Evolutionary conservation across 768 basidiomycete species (phyloP), one percentile per base, ranked within the genome.

Genomic region (Lanmaoa pseudosensibilis): DNA sequence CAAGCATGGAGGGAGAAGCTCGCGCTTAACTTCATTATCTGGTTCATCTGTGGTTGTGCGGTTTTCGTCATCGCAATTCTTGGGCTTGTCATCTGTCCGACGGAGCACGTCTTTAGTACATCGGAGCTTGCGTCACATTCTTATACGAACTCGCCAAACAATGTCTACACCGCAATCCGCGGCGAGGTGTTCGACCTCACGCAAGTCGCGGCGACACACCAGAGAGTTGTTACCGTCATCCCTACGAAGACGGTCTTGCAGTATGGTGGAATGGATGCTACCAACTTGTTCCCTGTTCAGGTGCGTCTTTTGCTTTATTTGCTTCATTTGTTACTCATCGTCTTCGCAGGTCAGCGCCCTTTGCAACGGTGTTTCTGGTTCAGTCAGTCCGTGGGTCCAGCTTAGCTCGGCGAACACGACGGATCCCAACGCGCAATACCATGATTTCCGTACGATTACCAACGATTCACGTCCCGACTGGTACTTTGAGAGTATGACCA

Each of bases 1-100:
- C 94, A 98, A 72, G 97, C 97, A 2, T 99, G 97, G 97, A 78
- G 96, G 56, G 97, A 98, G 74, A 98, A 99, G 73, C 78, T 98
- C 2, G 92, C 93, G 4, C 82, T 98, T 67, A 98, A 98, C 72
- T 73, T 99, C 56, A 77, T 99, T 74, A 98, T 99, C 64, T 98
- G 95, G 96, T 85, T 97, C 67, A 78, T 91, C 32, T 98, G 94
- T 60, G 88, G 73, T n/a, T 85, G 84, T 63, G 87, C 93, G 1
- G 80, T 94, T 46, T 98, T 99, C 72, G 90, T 99, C 65, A 95
- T 98, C 66, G 92, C 92, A 11, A 72, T 95, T 25, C 78, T 98
- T 30, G 93, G 92, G 12, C 71, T 81, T 51, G 72, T 99, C 56
- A 98, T 99, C 71, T 99, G 97, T 67, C 97, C 97, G 2, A 92